A percentile compares a stretch with the other conserved stretches of the same genome.
Evolutionary conservation across 2,329 filamentous ascomycete species (phyloP).

Genomic region (Elsinoe fawcettii): DNA sequence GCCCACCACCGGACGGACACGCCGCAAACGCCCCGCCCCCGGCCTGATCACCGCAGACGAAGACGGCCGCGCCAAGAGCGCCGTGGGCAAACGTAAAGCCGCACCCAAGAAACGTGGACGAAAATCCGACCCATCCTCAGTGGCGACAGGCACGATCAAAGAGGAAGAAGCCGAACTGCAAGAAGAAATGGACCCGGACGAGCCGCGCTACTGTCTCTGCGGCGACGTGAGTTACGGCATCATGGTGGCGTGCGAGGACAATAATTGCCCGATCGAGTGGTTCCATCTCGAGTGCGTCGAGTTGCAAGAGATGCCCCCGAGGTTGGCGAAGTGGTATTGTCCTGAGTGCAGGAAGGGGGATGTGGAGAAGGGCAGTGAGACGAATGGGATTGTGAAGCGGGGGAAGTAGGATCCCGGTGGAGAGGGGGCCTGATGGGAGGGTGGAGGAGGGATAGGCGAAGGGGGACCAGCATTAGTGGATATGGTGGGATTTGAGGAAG

Average conservation of each 20-base stretch:
- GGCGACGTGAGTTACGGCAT: slow-evolving; percentile 71
- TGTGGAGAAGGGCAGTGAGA: slow-evolving; percentile 25
- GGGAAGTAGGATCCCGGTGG: neutral
- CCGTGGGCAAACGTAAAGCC: slow-evolving; percentile 63
- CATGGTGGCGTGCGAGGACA: slow-evolving; percentile 69
- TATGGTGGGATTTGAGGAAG: neutral
- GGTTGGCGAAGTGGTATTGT: slow-evolving; percentile 78
- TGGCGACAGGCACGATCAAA: slow-evolving; percentile 25
- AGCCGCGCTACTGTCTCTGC: slow-evolving; percentile 70
- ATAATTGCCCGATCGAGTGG: slow-evolving; percentile 50
- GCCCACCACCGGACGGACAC: slow-evolving; percentile 26
- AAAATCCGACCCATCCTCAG: slow-evolving; percentile 15
- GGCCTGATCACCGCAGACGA: slow-evolving; percentile 58
- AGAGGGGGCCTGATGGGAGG: neutral
- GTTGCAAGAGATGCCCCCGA: slow-evolving; percentile 58
- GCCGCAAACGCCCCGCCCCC: slow-evolving; percentile 62
- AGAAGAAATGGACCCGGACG: slow-evolving; percentile 59
- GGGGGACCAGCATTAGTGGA: neutral
- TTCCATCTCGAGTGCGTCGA: slow-evolving; percentile 75
- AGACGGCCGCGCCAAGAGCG: slow-evolving; percentile 55
- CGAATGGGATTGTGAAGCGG: slow-evolving; percentile 25
- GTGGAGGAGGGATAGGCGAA: neutral
- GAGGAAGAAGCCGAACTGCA: slow-evolving; percentile 47
- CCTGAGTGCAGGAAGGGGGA: slow-evolving; percentile 59
- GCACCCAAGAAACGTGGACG: slow-evolving; percentile 52